Conservation (phyloP, 1,284 basidiomycete species). For the Ceraceosorus bombacis region DNA sequence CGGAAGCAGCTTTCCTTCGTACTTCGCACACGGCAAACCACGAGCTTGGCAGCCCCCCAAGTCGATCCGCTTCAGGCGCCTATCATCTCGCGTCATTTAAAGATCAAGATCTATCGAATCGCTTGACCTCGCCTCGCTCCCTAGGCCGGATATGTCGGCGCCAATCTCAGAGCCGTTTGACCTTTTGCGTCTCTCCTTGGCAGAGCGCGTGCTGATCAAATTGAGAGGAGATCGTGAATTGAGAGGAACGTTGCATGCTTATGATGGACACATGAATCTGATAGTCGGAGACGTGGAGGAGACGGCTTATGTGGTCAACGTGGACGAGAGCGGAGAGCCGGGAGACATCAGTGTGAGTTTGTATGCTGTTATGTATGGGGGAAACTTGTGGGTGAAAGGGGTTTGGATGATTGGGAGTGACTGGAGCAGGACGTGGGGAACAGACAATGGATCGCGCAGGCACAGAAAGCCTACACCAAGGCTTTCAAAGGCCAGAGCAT, state of each 20-base stretch:
- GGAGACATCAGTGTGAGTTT: constrained; percentile 49
- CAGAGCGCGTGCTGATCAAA: constrained; percentile 93
- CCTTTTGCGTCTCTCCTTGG: constrained; percentile 86
- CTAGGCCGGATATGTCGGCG: neutral
- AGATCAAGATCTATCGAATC: no score
- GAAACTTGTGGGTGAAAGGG: neutral
- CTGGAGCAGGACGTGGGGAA: neutral
- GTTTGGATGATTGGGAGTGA: neutral
- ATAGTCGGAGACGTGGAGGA: constrained; percentile 96
- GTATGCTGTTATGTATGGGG: neutral
- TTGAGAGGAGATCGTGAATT: constrained; percentile 89
- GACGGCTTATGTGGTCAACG: constrained; percentile 43
- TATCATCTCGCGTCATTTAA: no score
- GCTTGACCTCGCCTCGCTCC: no score
- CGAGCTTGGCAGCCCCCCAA: no score
- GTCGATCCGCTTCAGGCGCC: no score
- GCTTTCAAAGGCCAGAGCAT: no score
- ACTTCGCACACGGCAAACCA: no score
- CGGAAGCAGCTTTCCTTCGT: no score
- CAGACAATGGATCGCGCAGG: neutral
- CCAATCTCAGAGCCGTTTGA: constrained; percentile 91
- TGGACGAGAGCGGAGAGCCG: constrained; percentile 51
- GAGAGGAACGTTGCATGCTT: constrained; percentile 88
- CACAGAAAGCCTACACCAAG: no score
- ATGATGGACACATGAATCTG: constrained; percentile 99